phyloP scores from a whole-genome alignment of 306 rosid species.

The Myrica gale region DNA sequence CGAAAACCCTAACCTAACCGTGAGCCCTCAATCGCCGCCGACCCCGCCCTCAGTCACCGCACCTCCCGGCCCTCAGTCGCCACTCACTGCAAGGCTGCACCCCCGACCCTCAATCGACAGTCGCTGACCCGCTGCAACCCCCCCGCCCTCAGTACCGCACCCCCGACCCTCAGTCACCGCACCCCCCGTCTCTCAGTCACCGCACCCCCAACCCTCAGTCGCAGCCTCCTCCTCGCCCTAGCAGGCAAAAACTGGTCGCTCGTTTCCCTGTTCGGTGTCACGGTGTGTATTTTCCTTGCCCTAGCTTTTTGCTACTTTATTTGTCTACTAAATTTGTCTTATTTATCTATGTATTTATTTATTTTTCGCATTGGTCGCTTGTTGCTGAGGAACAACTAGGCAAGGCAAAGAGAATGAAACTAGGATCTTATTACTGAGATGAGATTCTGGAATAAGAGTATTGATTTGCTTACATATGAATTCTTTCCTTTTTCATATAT shows the following conservation, averaged over 20 bases:
- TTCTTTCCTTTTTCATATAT: no score
- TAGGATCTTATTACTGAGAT: not conserved
- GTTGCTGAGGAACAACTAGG: not conserved
- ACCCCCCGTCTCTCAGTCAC: no score
- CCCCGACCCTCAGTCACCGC: no score
- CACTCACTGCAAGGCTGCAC: no score
- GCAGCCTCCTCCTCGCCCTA: conserved; percentile 45
- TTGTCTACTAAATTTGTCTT: not conserved
- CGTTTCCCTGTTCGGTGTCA: conserved; percentile 95
- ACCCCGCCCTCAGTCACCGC: no score
- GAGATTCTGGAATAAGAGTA: not conserved
- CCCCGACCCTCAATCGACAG: no score
- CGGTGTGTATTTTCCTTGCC: conserved; percentile 49
- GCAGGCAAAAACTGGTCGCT: conserved; percentile 76
- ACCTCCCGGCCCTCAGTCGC: no score
- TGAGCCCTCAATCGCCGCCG: no score
- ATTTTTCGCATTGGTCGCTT: not conserved
- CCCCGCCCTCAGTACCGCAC: no score
- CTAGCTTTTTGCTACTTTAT: conserved; percentile 3
- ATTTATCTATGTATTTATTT: not conserved
- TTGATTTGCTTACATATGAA: not conserved
- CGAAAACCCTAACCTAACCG: no score
- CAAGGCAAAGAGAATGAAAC: not conserved
- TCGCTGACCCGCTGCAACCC: no score
- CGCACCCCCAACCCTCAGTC: no score